phyloP scores from a whole-genome alignment of 495 filamentous ascomycete genomes.

The Astrothelium subdiscretum region DNA sequence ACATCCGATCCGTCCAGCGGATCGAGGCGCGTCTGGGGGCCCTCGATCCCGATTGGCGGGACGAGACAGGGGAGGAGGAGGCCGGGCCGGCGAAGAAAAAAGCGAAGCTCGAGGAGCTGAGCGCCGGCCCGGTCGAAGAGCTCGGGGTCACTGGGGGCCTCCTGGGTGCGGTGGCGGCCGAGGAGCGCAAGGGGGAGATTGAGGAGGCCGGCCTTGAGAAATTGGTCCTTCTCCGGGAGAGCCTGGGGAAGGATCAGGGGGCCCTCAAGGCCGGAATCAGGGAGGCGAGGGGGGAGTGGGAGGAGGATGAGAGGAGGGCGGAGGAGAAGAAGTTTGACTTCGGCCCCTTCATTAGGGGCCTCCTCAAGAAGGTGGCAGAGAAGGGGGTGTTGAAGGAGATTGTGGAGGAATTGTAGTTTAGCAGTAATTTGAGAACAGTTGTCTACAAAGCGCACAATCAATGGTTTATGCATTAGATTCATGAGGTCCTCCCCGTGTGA shows the following conservation, averaged over 20 bases:
- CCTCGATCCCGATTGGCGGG: constrained; percentile 21
- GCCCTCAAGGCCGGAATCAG: constrained; percentile 8
- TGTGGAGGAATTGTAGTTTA: constrained; percentile 3
- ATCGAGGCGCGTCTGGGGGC: constrained; percentile 28
- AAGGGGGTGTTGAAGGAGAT: constrained; percentile 18
- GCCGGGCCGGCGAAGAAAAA: too few species aligned
- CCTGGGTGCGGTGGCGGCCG: background rate
- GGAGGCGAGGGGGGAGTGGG: constrained; percentile 9
- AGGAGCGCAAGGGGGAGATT: constrained; percentile 4
- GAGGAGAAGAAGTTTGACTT: constrained; percentile 23
- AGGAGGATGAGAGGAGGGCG: constrained; percentile 21
- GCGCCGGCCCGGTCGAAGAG: background rate
- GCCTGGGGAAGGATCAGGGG: constrained; percentile 10
- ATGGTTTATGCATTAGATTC: background rate
- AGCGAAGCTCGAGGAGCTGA: background rate
- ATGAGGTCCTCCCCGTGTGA: background rate
- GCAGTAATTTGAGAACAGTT: too few species aligned
- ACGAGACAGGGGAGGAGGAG: constrained; percentile 9
- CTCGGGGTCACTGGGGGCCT: constrained; percentile 9
- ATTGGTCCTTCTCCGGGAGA: constrained; percentile 14
- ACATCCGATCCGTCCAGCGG: constrained; percentile 32
- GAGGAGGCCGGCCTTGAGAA: constrained; percentile 22
- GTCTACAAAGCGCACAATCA: too few species aligned
- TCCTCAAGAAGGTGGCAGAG: constrained; percentile 18
- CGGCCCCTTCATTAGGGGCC: constrained; percentile 18